Conservation (phyloP, 169 alveolate genomes). For the Plasmodium cynomolgi region DNA sequence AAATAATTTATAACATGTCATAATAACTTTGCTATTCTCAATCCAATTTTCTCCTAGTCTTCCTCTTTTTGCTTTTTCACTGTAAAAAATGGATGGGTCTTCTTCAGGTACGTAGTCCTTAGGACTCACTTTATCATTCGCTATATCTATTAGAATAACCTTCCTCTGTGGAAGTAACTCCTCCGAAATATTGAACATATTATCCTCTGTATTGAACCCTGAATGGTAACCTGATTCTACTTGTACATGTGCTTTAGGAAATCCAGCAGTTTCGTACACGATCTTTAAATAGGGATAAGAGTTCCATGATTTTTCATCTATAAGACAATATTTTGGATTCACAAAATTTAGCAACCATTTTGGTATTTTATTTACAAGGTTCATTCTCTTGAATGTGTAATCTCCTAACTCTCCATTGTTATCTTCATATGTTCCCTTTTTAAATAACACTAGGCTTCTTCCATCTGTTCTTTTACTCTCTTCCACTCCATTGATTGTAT, state of each 20-base stretch:
- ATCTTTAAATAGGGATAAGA: conserved; percentile 31
- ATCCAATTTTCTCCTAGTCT: conserved; percentile 70
- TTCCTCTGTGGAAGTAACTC: conserved; percentile 56
- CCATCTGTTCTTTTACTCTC: neutral
- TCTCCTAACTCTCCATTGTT: conserved; percentile 53
- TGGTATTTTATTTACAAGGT: conserved; percentile 76
- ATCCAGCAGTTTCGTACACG: conserved; percentile 64
- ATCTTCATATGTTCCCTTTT: conserved; percentile 37
- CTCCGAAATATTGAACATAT: conserved; percentile 70
- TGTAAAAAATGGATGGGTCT: conserved; percentile 65
- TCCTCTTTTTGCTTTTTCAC: conserved; percentile 75
- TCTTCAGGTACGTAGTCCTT: conserved; percentile 45
- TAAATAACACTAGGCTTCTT: conserved; percentile 58
- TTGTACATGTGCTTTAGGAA: conserved; percentile 75
- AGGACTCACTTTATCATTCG: conserved; percentile 69
- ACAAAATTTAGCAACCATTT: conserved; percentile 78
- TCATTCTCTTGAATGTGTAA: conserved; percentile 76
- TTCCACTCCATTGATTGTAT: neutral
- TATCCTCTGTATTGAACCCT: conserved; percentile 37
- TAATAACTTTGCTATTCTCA: conserved; percentile 35
- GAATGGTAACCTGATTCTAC: conserved; percentile 11
- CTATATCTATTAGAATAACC: conserved; percentile 75
- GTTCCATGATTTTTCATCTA: conserved; percentile 78
- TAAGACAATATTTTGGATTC: conserved; percentile 72
- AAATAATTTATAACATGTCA: conserved; percentile 83